Base-by-base conservation (phyloP, 2,329 filamentous ascomycete species). In the Dendryphion nanum region DNA sequence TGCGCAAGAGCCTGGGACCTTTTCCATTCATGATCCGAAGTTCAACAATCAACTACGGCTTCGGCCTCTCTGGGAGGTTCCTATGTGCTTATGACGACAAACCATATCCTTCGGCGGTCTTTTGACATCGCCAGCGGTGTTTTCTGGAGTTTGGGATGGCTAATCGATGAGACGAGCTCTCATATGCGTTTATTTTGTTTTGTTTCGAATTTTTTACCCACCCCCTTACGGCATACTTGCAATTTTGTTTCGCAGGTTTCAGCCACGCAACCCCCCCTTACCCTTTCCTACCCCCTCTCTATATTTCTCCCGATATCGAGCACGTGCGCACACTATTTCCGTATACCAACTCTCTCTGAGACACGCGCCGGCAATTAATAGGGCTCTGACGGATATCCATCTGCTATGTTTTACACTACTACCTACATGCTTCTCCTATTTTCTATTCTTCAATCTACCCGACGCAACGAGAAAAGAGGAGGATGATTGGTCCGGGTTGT, bases 1-100 rank as follows among this genome's bases (percentile, higher is more conserved):
- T 96, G 91, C 63, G 82, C 88, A 51, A 77, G 88, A 57, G 93
- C 93, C 6, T 98, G 93, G 93, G 93, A 98, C 70, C 69, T 98
- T 18, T 95, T 97, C 68, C 93, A 97, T 72, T 95, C 89, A 45
- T 96, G 47, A 59, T 47, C 41, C 40, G 35, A 34, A 26, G 10
- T 26, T 26, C 10, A 26, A 10, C 23, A 10, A 26, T 26, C 23
- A 26, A 26, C 23, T 26, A n/a, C n/a, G 41, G 38, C 45, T 30
- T 45, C 26, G 37, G 37, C 46, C 32, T 41, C 33, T 32, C 47
- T 42, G 30, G 35, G 42, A 37, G 41, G 41, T 45, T 24, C 24
- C 44, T 13, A 20, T 18, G 18, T 34, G 6, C 35, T 24, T 40
- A 38, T 26, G 38, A 19, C 40, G 37, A 38, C 37, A 40, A 36